phyloP scores from a whole-genome alignment of 106 monocot species.

The Posidonia australis region DNA sequence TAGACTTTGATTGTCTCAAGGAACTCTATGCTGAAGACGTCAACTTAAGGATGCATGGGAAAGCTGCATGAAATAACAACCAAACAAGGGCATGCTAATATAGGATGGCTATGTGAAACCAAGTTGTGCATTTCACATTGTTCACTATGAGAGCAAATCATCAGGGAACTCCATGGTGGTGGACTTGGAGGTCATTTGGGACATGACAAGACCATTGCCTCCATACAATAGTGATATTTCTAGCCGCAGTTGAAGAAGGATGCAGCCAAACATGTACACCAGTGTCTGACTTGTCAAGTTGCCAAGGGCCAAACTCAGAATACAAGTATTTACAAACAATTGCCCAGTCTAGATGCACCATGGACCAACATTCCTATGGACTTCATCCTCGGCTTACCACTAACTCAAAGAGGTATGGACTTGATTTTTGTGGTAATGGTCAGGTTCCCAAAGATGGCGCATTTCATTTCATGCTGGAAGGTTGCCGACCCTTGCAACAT shows the following conservation, averaged over 20 bases:
- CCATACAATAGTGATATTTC: background rate
- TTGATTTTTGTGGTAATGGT: conserved; percentile 1
- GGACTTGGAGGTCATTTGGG: conserved; percentile 13
- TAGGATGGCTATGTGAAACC: background rate
- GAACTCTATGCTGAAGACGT: background rate
- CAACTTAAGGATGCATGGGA: background rate
- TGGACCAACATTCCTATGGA: background rate
- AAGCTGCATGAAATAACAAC: too few species aligned
- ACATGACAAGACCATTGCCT: background rate
- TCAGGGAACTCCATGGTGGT: background rate
- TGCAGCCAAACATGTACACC: background rate
- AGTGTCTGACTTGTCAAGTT: background rate
- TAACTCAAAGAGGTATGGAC: background rate
- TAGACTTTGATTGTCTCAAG: conserved; percentile 1
- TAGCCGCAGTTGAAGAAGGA: conserved; percentile 4
- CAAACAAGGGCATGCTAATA: too few species aligned
- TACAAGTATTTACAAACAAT: background rate
- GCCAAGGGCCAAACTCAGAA: background rate
- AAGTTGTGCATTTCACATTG: background rate
- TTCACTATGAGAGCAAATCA: background rate
- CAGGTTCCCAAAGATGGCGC: background rate
- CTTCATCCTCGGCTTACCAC: background rate
- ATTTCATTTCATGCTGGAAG: background rate
- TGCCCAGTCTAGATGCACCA: background rate
- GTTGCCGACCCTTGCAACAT: background rate